Percentiles rank a stretch among this genome's conserved stretches.
Conservation (phyloP, 805 yeast genomes). For the Kazachstania africana region DNA sequence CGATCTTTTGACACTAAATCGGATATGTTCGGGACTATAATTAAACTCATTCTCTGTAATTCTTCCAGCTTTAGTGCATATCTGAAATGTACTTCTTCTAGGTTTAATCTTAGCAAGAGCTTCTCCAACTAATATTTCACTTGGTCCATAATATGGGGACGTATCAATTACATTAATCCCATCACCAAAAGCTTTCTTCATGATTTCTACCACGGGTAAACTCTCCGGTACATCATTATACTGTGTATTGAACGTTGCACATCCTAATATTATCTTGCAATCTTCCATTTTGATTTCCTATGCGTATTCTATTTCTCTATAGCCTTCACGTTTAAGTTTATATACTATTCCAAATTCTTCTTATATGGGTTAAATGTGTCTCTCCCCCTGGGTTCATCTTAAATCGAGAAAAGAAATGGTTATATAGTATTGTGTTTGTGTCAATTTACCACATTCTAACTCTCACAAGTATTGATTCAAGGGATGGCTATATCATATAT, state of each 20-base stretch:
- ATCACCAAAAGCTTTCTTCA: conserved; percentile 45
- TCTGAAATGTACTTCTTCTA: conserved; percentile 49
- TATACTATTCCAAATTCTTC: no score
- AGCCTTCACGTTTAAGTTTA: no score
- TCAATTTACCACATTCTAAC: no score
- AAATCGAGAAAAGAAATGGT: no score
- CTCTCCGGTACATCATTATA: conserved; percentile 59
- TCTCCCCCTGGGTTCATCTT: no score
- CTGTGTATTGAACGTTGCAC: conserved; percentile 77
- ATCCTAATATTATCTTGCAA: no score
- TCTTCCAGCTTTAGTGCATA: conserved; percentile 85
- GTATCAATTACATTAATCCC: conserved; percentile 81
- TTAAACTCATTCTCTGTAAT: conserved; percentile 58
- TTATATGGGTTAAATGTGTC: no score
- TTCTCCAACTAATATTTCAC: conserved; percentile 62
- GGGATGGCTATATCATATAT: no score
- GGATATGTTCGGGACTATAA: conserved; percentile 50
- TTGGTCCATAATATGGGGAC: conserved; percentile 87
- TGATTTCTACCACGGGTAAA: conserved; percentile 45
- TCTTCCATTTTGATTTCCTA: no score
- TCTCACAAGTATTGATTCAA: no score
- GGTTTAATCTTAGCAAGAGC: conserved; percentile 36
- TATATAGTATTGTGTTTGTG: no score
- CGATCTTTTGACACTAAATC: conserved; percentile 54
- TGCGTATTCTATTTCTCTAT: no score